phyloP scores from a whole-genome alignment of 2,329 filamentous ascomycete species.

The Nigrograna mackinnonii region DNA sequence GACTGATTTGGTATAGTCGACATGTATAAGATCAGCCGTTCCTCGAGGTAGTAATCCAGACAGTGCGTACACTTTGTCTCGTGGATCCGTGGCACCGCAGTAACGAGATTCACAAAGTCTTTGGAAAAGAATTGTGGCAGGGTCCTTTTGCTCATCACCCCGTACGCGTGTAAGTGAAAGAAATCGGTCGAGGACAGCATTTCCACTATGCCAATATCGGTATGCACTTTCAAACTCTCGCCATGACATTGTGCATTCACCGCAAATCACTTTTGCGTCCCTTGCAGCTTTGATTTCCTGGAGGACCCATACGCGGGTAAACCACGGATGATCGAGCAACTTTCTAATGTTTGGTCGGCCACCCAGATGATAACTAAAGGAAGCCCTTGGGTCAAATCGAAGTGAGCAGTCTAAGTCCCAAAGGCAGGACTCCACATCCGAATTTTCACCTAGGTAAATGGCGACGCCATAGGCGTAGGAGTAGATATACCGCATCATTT shows the following conservation, averaged over 20 bases:
- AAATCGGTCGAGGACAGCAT: constrained; percentile 1
- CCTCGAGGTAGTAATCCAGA: background rate
- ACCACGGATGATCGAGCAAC: background rate
- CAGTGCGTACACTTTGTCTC: background rate
- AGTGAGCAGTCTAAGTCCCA: background rate
- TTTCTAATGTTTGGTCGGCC: constrained; percentile 1
- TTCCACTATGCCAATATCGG: background rate
- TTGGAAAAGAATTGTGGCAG: background rate
- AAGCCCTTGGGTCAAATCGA: background rate
- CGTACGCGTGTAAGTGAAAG: background rate
- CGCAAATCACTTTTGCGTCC: background rate
- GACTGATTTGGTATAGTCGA: constrained; percentile 1
- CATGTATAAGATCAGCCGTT: constrained; percentile 1
- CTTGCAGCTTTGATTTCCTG: constrained; percentile 1
- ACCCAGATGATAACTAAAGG: background rate
- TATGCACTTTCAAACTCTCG: constrained; percentile 1
- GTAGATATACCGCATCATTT: constrained; percentile 1
- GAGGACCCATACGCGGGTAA: background rate
- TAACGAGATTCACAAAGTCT: constrained; percentile 1
- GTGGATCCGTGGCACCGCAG: background rate
- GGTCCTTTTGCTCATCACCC: background rate
- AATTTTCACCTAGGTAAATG: background rate
- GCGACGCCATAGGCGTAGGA: background rate
- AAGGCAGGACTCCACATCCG: background rate
- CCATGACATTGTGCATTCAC: background rate